Base-by-base conservation (phyloP, 192 early-diverging fungal species). In the Cetraspora pellucida region DNA sequence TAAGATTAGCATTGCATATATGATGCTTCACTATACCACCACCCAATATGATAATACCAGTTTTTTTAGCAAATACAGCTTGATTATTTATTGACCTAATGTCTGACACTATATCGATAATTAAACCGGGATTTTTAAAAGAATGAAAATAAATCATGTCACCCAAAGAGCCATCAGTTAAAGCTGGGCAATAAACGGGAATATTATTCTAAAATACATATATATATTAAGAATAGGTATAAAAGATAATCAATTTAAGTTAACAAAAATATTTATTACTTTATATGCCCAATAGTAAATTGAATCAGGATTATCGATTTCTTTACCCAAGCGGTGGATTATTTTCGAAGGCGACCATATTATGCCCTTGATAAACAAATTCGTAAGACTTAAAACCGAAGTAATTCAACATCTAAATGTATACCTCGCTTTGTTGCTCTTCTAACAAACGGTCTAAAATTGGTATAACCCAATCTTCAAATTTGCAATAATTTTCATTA, bases 61-160 rank as follows among this genome's bases (percentile, higher is more conserved):
- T 96, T 85, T 96, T 96, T 77, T 95, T 95, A 28, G 97, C 96
- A 87, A 91, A 96, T 0, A 98, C 96, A 0, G 98, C 96, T 75
- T 95, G 88, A 79, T 93, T 90, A 84, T 99, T 99, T 81, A 99
- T 90, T 10, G 85, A 87, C 10, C 93, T 89, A 69, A 99, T 98
- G 77, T 99, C 98, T 13, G 87, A 84, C 8, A 91, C 96, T 77
- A 99, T 87, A 78, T 99, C 98, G 55, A 99, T 87, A 28, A 98
- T 87, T 54, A 99, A 85, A 0, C 96, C 96, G 4, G 98, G 98
- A 80, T 90, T 97, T 79, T 91, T 93, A 88, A 90, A 99, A 19
- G 95, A 94, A 85, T 99, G 98, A 79, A 99, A 98, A 81, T 98
- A 99, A 75, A 99, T 93, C 98, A 99, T 98, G 80, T 99, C 98